Evolutionary conservation across 805 yeast genomes (phyloP).

Genomic region (Tetrapisispora arboricola): DNA sequence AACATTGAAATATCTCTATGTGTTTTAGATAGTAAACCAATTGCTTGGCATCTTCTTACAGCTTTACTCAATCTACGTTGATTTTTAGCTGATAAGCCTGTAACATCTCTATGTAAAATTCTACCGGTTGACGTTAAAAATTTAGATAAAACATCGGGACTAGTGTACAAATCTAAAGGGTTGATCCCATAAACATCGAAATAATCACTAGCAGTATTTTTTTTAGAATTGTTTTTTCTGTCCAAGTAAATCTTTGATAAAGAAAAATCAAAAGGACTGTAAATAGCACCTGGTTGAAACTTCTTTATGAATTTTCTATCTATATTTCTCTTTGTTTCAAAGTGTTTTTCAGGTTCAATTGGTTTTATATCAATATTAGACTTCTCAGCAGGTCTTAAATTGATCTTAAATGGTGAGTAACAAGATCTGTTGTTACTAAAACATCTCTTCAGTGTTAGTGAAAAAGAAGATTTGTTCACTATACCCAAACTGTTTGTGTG

Average conservation of each 20-base stretch:
- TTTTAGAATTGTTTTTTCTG: constrained; percentile 26
- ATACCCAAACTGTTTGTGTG: neutral
- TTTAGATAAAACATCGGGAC: constrained; percentile 58
- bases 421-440: neutral
- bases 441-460: neutral
- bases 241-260: constrained; percentile 46
- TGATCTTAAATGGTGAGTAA: neutral
- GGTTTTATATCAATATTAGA: neutral
- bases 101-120: constrained; percentile 60
- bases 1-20: constrained; percentile 47
- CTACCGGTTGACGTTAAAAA: constrained; percentile 66
- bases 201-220: constrained; percentile 22
- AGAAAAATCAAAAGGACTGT: constrained; percentile 78
- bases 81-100: constrained; percentile 55
- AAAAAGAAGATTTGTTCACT: neutral
- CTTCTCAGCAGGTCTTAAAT: constrained; percentile 2
- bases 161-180: constrained; percentile 60
- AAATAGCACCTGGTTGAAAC: constrained; percentile 44
- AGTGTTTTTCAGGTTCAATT: neutral
- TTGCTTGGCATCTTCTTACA: constrained; percentile 66
- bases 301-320: constrained; percentile 31
- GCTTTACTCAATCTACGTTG: constrained; percentile 70
- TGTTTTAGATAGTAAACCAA: constrained; percentile 70
- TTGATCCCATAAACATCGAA: constrained; percentile 43
- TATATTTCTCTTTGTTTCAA: constrained; percentile 3